Evolutionary conservation across 164 flowering plant species (phyloP).

Genomic region (Tetrastigma voinierianum): DNA sequence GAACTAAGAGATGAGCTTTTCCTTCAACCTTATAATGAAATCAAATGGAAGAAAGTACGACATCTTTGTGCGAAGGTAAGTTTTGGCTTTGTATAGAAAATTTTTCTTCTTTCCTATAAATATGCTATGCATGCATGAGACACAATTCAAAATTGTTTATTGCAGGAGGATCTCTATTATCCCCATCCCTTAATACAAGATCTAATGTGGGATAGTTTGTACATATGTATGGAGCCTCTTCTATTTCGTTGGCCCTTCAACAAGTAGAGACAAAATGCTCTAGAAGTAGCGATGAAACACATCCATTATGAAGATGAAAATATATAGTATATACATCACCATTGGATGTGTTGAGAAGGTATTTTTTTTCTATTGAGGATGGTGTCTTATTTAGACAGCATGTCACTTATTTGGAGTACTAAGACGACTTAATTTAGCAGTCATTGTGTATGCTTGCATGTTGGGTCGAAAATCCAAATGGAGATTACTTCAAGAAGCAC

Average conservation of each 20-base stretch:
- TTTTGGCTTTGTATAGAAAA: not conserved
- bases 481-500: too few relatives aligned
- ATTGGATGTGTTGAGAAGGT: too few relatives aligned
- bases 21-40: not conserved
- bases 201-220: too few relatives aligned
- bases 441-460: slow-evolving; percentile 55
- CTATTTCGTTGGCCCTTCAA: slow-evolving; percentile 42
- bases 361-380: too few relatives aligned
- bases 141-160: not conserved
- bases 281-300: slow-evolving; percentile 27
- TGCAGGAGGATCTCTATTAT: too few relatives aligned
- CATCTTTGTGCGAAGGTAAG: slow-evolving; percentile 8
- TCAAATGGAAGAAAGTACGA: not conserved
- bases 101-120: too few relatives aligned
- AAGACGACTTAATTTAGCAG: too few relatives aligned
- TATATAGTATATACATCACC: too few relatives aligned
- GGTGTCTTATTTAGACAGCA: not conserved
- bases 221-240: slow-evolving; percentile 35
- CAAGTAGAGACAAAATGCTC: slow-evolving; percentile 40
- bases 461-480: too few relatives aligned
- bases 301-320: too few relatives aligned
- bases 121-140: not conserved
- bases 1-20: too few relatives aligned
- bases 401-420: not conserved
- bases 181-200: too few relatives aligned